A percentile compares a stretch with the other conserved stretches of the same genome.
These are phyloP conservation scores for Cnidoscolus chayamansa DNA, from an alignment of 441 rosid genomes.

Conservation along the genomic window DNA sequence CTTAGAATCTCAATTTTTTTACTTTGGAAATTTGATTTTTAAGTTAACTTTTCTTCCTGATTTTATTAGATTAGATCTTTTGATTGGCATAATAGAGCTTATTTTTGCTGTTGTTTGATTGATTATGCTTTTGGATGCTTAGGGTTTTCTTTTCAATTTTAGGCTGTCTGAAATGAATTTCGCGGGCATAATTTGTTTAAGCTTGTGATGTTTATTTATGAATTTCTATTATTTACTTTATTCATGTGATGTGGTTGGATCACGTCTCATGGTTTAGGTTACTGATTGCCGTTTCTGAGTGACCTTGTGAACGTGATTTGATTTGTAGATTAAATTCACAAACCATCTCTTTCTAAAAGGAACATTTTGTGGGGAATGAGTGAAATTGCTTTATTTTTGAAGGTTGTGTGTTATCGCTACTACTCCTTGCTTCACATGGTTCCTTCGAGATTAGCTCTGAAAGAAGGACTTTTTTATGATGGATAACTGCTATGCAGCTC, in stretches of 20 bases:
- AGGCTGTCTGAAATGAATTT: background rate
- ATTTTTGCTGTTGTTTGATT: background rate
- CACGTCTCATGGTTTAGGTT: background rate
- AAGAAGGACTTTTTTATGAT: background rate
- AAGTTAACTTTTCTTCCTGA: background rate
- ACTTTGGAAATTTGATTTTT: background rate
- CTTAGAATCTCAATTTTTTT: background rate
- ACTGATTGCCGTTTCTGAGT: background rate
- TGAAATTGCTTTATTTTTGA: background rate
- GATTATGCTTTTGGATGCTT: background rate
- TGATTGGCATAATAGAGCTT: background rate
- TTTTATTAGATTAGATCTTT: background rate
- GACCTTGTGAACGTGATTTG: background rate
- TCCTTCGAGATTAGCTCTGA: background rate
- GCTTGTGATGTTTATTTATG: background rate
- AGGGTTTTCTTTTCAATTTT: constrained; percentile 3
- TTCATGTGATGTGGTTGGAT: background rate
- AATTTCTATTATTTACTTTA: background rate
- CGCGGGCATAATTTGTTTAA: background rate
- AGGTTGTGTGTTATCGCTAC: background rate
- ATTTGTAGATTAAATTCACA: background rate
- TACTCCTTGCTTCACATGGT: background rate
- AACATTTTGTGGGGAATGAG: too few species aligned
- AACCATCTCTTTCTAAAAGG: background rate
- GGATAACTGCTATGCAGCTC: background rate